Conservation (phyloP, 148 eudicot genomes). For the Vaccinium darrowii region DNA sequence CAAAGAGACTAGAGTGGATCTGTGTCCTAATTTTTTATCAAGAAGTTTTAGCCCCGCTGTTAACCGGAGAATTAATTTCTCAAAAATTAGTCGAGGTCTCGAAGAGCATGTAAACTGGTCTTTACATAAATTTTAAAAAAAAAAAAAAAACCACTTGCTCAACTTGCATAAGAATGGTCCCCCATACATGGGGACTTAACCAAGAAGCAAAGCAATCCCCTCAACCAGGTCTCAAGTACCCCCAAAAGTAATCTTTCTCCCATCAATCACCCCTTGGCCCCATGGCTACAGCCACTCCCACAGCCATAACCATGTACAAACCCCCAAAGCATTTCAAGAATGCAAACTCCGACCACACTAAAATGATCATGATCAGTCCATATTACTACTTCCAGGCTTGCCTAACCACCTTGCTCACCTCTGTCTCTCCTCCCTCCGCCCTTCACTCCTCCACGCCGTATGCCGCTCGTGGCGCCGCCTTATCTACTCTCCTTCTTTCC, state of each 20-base stretch:
- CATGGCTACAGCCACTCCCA: not conserved
- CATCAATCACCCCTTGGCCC: not conserved
- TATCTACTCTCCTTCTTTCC: constrained; percentile 42
- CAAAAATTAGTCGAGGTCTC: too few species aligned
- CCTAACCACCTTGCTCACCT: constrained; percentile 45
- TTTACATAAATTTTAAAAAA: too few species aligned
- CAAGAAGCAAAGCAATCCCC: not conserved
- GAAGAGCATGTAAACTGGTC: too few species aligned
- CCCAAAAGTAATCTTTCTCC: not conserved
- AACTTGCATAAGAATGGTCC: constrained; percentile 11
- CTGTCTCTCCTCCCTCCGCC: constrained; percentile 32
- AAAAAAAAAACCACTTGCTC: not conserved
- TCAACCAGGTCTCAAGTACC: not conserved
- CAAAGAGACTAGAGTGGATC: too few species aligned
- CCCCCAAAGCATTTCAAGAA: constrained; percentile 1
- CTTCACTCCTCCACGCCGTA: constrained; percentile 36
- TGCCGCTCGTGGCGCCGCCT: constrained; percentile 42
- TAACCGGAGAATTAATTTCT: too few species aligned
- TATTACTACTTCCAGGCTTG: constrained; percentile 41
- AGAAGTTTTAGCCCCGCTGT: too few species aligned
- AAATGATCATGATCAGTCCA: constrained; percentile 13
- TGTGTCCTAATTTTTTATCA: too few species aligned
- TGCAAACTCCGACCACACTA: not conserved
- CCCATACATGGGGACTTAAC: not conserved
- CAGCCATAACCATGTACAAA: not conserved